phyloP scores from a whole-genome alignment of 1,139 yeast species.

The Taphrina communis region DNA sequence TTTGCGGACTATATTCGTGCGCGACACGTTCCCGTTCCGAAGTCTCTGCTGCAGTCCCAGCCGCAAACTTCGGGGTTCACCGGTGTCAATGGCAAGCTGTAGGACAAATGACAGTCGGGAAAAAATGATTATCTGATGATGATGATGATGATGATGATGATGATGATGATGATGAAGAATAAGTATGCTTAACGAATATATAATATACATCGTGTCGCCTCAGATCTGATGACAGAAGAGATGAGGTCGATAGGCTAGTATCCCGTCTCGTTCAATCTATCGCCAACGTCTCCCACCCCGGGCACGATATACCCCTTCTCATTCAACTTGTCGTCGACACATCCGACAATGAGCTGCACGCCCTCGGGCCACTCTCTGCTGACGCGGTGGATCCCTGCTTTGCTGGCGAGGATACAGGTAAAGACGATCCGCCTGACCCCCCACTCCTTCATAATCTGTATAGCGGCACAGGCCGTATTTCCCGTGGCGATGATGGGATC shows the following conservation, averaged over 20 bases:
- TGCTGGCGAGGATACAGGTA: slow-evolving; percentile 49
- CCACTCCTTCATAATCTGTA: slow-evolving; percentile 51
- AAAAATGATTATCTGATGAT: background rate
- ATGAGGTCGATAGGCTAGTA: background rate
- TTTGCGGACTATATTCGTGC: slow-evolving; percentile 45
- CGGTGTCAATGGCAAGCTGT: background rate
- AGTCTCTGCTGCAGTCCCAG: background rate
- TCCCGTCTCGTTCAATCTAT: slow-evolving; percentile 47
- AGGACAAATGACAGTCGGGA: background rate
- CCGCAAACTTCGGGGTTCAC: background rate
- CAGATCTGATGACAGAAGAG: background rate
- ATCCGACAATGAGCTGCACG: slow-evolving; percentile 50
- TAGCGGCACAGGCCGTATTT: slow-evolving; percentile 52
- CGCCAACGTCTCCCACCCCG: slow-evolving; percentile 54
- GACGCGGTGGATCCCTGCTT: slow-evolving; percentile 48
- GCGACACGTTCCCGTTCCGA: slow-evolving; percentile 23
- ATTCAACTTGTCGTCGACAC: slow-evolving; percentile 49
- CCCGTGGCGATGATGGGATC: slow-evolving; percentile 54
- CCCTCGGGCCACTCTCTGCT: slow-evolving; percentile 47
- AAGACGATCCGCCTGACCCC: slow-evolving; percentile 51
- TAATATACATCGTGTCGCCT: too few relatives aligned
- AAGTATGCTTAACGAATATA: slow-evolving; percentile 4
- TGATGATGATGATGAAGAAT: slow-evolving; percentile 1
- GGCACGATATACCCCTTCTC: slow-evolving; percentile 51
- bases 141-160: background rate